A percentile compares a stretch with the other conserved stretches of the same genome.
Conservation (phyloP, 768 basidiomycete species). For the Galerina marginata region DNA sequence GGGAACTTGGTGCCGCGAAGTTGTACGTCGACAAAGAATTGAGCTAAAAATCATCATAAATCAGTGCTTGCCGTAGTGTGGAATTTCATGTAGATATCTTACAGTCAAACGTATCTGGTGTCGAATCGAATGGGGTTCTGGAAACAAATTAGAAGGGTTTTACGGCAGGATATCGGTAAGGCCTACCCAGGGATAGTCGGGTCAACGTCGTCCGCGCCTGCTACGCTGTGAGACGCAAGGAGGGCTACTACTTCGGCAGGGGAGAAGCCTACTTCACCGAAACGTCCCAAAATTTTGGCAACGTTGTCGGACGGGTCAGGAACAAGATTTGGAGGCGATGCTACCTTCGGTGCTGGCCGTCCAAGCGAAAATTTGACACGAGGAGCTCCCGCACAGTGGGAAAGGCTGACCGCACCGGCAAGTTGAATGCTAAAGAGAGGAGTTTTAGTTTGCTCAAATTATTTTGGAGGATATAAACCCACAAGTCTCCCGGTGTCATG, state of each 20-base stretch:
- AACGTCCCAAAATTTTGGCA: constrained; percentile 33
- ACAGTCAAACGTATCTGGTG: constrained; percentile 45
- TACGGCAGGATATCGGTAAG: background rate
- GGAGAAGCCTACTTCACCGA: constrained; percentile 41
- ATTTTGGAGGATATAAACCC: background rate
- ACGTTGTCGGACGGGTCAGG: constrained; percentile 29
- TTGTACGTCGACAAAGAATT: constrained; percentile 50
- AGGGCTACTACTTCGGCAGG: constrained; percentile 41
- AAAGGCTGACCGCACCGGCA: constrained; percentile 45
- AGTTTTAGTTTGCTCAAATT: background rate
- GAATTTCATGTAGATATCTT: background rate
- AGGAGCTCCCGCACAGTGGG: constrained; percentile 49
- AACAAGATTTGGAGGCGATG: constrained; percentile 29
- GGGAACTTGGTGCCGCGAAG: constrained; percentile 47
- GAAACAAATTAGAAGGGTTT: background rate
- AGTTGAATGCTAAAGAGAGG: constrained; percentile 20
- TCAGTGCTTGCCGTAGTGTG: background rate
- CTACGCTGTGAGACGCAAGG: constrained; percentile 31
- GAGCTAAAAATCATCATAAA: constrained; percentile 21
- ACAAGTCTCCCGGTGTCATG: constrained; percentile 13
- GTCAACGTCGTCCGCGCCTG: constrained; percentile 38
- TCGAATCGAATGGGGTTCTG: constrained; percentile 44
- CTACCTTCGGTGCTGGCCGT: constrained; percentile 35
- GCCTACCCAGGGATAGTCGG: constrained; percentile 18
- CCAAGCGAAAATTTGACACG: constrained; percentile 45